phyloP scores from a whole-genome alignment of 1,139 yeast genomes.

The Pichia sp. region DNA sequence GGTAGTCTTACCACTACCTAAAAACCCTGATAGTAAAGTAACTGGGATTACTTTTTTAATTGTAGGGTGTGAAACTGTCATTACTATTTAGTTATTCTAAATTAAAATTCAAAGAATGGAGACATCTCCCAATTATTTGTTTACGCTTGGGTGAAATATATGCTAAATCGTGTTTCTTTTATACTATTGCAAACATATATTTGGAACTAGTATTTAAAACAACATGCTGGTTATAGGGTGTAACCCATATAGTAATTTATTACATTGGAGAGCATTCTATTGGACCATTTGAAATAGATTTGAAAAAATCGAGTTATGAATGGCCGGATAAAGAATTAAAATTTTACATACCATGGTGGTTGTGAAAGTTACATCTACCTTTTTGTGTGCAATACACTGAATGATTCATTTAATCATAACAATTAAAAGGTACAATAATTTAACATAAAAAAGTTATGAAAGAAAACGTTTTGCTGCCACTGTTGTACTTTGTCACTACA shows the following conservation, averaged over 20 bases:
- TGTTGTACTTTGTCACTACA: too few relatives aligned
- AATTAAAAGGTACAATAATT: too few relatives aligned
- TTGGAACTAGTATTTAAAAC: neutral
- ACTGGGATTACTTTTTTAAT: slow-evolving; percentile 33
- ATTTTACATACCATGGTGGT: neutral
- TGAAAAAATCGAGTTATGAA: neutral
- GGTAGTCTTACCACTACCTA: slow-evolving; percentile 44
- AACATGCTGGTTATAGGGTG: neutral
- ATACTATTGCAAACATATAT: neutral
- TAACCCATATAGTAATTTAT: neutral
- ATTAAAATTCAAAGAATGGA: neutral
- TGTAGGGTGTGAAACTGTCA: neutral
- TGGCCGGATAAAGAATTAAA: neutral
- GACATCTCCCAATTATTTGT: too few relatives aligned
- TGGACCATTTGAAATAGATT: neutral
- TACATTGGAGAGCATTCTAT: neutral
- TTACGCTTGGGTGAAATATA: too few relatives aligned
- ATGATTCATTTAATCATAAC: too few relatives aligned
- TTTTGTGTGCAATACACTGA: neutral
- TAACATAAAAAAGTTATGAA: too few relatives aligned
- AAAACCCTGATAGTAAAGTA: slow-evolving; percentile 39
- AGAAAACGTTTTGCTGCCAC: too few relatives aligned
- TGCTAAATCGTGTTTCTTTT: neutral
- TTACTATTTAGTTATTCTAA: neutral
- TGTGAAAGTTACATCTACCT: neutral